phyloP scores from a whole-genome alignment of 257 asterid species.

The Solanum stenotomum region DNA sequence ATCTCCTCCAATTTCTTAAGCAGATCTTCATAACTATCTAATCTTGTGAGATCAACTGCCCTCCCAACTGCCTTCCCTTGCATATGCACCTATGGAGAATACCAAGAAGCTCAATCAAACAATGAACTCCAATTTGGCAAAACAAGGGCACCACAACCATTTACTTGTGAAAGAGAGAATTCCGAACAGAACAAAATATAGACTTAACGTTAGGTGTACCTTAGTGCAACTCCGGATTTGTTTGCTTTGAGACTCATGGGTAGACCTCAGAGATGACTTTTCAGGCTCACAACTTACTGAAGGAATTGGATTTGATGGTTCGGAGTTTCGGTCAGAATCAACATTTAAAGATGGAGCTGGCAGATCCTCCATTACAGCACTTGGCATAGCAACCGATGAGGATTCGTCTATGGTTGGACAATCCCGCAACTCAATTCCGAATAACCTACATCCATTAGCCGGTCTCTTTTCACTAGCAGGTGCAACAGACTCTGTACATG shows the following conservation, averaged over 20 bases:
- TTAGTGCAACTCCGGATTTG: conserved; percentile 81
- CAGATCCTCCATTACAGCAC: conserved; percentile 41
- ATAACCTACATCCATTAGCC: conserved; percentile 62
- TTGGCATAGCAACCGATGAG: conserved; percentile 26
- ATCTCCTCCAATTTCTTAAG: conserved; percentile 80
- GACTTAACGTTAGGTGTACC: conserved; percentile 25
- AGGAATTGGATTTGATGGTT: conserved; percentile 57
- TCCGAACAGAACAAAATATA: background rate
- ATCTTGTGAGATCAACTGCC: conserved; percentile 80
- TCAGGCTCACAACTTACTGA: conserved; percentile 63
- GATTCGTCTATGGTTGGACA: conserved; percentile 46
- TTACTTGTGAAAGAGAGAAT: background rate
- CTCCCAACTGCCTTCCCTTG: conserved; percentile 96
- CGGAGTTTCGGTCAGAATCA: conserved; percentile 56
- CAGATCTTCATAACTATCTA: conserved; percentile 69
- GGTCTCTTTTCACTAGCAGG: conserved; percentile 67
- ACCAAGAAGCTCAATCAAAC: background rate
- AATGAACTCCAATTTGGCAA: background rate
- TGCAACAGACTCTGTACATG: conserved; percentile 32
- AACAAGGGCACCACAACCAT: background rate
- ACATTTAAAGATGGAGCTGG: conserved; percentile 33
- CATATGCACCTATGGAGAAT: conserved; percentile 67
- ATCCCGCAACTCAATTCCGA: conserved; percentile 63
- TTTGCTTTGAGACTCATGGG: conserved; percentile 54
- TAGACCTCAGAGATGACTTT: conserved; percentile 61